Evolutionary conservation across 225 moss, liverwort and hornwort genomes (phyloP), one percentile per base, ranked within the genome.

Genomic region (Asterella californica): DNA sequence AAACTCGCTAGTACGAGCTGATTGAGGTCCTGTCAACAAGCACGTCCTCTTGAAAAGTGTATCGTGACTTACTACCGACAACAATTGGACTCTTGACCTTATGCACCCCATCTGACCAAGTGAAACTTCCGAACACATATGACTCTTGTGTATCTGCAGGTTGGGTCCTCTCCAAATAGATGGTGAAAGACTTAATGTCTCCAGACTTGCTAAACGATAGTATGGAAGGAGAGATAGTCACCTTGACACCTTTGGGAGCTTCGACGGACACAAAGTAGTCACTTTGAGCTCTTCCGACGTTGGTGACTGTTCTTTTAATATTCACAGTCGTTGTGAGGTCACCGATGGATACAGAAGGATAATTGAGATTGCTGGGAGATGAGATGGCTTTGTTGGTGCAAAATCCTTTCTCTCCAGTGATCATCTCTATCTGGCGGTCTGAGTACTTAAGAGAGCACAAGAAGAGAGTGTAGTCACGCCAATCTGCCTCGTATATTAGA

Each of bases 101-200:
- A n/a, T n/a, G n/a, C n/a, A n/a, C n/a, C n/a, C n/a, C n/a, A n/a
- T n/a, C n/a, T n/a, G n/a, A n/a, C n/a, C n/a, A n/a, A n/a, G n/a
- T n/a, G n/a, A n/a, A n/a, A n/a, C n/a, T n/a, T n/a, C 79, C 79
- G 37, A 79, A 79, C 25, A 79, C 79, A 29, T 70, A 79, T 17
- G 62, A n/a, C 61, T 77, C 77, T 27, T 69, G 21, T 10, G 52
- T 27, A 10, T 32, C 50, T 1, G 25, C 32, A 4, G 27, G 30
- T 2, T 30, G 22, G 19, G 50, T 70, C 47, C 79, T 30, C 69
- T 69, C 49, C 53, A 79, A 18, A 1, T 9, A 0, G 12, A 79
- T 19, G 50, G 47, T 79, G 67, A 79, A 79, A 14, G 67, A 68
- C 25, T 42, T 55, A 9, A 22, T 67, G 24, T 79, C 67, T 9